A percentile compares a stretch with the other conserved stretches of the same genome.
Conservation (phyloP, 2,329 filamentous ascomycete genomes). For the Plenodomus tracheiphilus region DNA sequence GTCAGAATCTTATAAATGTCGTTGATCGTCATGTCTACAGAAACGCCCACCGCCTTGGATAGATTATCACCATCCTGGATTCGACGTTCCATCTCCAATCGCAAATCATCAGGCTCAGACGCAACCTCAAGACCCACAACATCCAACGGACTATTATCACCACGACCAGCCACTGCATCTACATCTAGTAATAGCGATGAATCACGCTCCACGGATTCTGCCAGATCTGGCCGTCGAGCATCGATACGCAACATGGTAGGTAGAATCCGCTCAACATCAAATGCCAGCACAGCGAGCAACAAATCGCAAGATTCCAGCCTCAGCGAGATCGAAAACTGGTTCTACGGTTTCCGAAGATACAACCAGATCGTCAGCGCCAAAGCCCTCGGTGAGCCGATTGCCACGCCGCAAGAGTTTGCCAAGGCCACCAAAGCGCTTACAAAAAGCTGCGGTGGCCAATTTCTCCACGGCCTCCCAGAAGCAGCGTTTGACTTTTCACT, state of each 20-base stretch:
- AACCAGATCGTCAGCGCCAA: conserved; percentile 34
- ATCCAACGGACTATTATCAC: conserved; percentile 17
- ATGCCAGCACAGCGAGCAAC: conserved; percentile 20
- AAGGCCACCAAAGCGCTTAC: conserved; percentile 28
- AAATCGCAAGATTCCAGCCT: conserved; percentile 26
- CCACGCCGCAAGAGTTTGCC: conserved; percentile 20
- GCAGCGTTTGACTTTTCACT: conserved; percentile 36
- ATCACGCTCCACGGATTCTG: conserved; percentile 29
- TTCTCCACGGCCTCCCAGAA: conserved; percentile 38
- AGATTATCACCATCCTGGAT: conserved; percentile 30
- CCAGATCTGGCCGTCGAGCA: conserved; percentile 20
- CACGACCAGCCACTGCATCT: conserved; percentile 20
- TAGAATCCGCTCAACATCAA: conserved; percentile 34
- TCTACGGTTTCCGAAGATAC: conserved; percentile 34
- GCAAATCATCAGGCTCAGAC: conserved; percentile 15
- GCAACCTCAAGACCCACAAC: conserved; percentile 13
- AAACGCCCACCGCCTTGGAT: conserved; percentile 22
- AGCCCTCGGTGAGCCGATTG: conserved; percentile 15
- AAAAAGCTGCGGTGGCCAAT: conserved; percentile 34
- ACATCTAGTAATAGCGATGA: conserved; percentile 34
- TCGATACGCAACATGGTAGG: conserved; percentile 28
- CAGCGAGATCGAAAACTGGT: conserved; percentile 34
- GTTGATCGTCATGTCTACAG: conserved; percentile 30
- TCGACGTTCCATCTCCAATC: conserved; percentile 17
- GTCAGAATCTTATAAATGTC: conserved; percentile 19